These are phyloP conservation scores for Phytophthora meadii DNA, from an alignment of 352 stramenopile genomes.

Conservation along the genomic window DNA sequence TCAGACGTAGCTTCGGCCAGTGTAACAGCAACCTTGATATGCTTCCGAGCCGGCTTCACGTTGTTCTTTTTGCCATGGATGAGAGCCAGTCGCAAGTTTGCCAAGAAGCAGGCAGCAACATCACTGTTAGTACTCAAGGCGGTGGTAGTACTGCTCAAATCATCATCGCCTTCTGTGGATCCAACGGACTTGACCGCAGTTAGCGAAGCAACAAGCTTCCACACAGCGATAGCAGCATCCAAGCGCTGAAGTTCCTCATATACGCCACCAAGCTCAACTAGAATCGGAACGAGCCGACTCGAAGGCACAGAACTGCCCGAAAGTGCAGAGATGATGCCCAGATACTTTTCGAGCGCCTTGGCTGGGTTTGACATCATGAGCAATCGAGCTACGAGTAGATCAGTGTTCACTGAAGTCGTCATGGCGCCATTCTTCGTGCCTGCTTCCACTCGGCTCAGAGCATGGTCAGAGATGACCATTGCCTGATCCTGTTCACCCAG, in stretches of 20 bases:
- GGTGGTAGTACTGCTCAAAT: conserved; percentile 36
- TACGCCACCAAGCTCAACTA: conserved; percentile 63
- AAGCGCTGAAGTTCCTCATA: conserved; percentile 56
- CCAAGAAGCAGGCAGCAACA: conserved; percentile 46
- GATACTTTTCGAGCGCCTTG: conserved; percentile 45
- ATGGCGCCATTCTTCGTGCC: conserved; percentile 7
- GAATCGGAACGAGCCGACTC: conserved; percentile 44
- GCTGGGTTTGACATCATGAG: conserved; percentile 31
- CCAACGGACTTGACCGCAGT: conserved; percentile 31
- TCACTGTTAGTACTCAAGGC: conserved; percentile 33
- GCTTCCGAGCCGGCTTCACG: conserved; percentile 68
- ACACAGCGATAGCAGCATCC: conserved; percentile 68
- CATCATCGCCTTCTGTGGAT: conserved; percentile 23
- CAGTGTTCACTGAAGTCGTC: conserved; percentile 8
- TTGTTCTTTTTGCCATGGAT: conserved; percentile 72
- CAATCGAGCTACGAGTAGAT: conserved; percentile 61
- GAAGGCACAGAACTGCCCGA: conserved; percentile 13
- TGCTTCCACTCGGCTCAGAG: conserved; percentile 33
- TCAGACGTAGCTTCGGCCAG: conserved; percentile 37
- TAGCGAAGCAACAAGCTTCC: conserved; percentile 59
- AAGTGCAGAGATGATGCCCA: conserved; percentile 25
- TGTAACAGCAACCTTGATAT: conserved; percentile 57
- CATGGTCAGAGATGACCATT: conserved; percentile 22
- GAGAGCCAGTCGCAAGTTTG: conserved; percentile 70
- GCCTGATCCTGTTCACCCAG: conserved; percentile 33